Percentiles rank a stretch among this genome's conserved stretches.
Conservation (phyloP, 2,329 filamentous ascomycete genomes). For the Tricladium varicosporioides region DNA sequence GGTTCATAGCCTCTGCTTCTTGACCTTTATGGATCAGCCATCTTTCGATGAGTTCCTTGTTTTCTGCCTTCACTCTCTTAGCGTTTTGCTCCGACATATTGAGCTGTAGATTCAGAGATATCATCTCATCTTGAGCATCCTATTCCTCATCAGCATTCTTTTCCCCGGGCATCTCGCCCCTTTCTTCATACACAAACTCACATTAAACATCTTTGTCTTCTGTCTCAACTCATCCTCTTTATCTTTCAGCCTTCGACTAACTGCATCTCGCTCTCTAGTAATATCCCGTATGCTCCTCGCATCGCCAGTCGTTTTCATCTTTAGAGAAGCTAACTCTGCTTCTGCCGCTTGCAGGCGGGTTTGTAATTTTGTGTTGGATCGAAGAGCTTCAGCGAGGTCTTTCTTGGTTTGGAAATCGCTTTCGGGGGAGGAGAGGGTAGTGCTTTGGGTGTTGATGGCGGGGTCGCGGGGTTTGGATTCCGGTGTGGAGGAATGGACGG, state of each 20-base stretch:
- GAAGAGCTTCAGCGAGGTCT: constrained; percentile 75
- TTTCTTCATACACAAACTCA: constrained; percentile 29
- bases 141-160: constrained; percentile 33
- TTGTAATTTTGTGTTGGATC: constrained; percentile 68
- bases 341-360: constrained; percentile 60
- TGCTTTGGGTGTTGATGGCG: constrained; percentile 26
- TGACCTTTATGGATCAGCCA: constrained; percentile 88
- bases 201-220: constrained; percentile 80
- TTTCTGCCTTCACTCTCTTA: constrained; percentile 74
- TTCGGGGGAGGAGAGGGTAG: constrained; percentile 6
- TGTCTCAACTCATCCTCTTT: constrained; percentile 80
- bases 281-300: constrained; percentile 59
- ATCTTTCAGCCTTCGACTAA: constrained; percentile 71
- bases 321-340: constrained; percentile 63
- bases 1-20: constrained; percentile 86
- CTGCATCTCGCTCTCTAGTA: constrained; percentile 56
- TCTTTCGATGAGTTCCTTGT: constrained; percentile 82
- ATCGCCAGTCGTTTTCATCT: constrained; percentile 58
- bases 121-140: constrained; percentile 90
- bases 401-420: constrained; percentile 53
- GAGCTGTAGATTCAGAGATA: constrained; percentile 81
- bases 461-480: constrained; percentile 27
- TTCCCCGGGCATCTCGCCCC: background rate
- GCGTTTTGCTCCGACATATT: constrained; percentile 79
- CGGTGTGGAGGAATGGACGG: constrained; percentile 30